Evolutionary conservation across 768 basidiomycete species (phyloP).

Genomic region (Collybiopsis confluens): DNA sequence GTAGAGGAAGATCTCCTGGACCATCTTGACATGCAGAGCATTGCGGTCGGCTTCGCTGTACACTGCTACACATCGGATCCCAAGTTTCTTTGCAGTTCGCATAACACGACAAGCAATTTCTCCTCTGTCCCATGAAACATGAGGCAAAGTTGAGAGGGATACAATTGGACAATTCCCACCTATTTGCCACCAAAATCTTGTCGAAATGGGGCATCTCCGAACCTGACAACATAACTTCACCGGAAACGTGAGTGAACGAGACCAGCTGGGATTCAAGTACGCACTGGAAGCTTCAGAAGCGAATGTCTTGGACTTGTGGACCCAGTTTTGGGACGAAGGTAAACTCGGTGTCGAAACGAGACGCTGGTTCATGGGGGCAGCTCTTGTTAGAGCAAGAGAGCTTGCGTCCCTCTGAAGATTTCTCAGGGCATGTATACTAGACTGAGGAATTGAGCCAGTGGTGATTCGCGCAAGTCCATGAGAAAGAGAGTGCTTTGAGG

Average conservation of each 20-base stretch:
- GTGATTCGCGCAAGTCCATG: neutral
- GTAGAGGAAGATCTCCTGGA: constrained; percentile 29
- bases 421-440: neutral
- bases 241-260: neutral
- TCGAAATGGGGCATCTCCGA: constrained; percentile 57
- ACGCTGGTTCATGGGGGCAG: neutral
- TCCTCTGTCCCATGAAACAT: constrained; percentile 46
- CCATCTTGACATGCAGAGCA: constrained; percentile 79
- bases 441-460: neutral
- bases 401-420: neutral
- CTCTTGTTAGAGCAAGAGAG: neutral
- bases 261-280: neutral
- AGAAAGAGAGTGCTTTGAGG: constrained; percentile 2
- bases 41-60: constrained; percentile 84
- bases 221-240: neutral
- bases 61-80: constrained; percentile 89
- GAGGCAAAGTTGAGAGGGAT: neutral
- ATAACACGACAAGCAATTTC: constrained; percentile 97
- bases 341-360: neutral
- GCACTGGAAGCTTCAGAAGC: neutral
- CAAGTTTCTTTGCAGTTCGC: constrained; percentile 81
- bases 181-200: constrained; percentile 90
- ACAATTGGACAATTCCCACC: constrained; percentile 38
- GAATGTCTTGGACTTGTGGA: neutral
- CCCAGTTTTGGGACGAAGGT: neutral